phyloP scores from a whole-genome alignment of 306 rosid species.

The Mucuna pruriens region DNA sequence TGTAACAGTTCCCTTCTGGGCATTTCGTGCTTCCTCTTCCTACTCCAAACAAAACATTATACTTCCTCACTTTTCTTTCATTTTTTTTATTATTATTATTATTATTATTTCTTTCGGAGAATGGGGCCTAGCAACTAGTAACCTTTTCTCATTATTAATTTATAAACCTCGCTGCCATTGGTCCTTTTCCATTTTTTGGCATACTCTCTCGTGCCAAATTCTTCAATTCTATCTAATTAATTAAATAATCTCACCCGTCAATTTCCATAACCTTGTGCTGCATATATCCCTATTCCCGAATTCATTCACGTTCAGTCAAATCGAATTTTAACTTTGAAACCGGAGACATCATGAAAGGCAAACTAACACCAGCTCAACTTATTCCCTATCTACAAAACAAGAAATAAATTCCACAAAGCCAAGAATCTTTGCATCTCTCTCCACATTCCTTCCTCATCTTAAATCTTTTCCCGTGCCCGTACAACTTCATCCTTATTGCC shows the following conservation, averaged over 20 bases:
- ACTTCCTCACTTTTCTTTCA: background rate
- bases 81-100: background rate
- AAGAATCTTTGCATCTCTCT: conserved; percentile 49
- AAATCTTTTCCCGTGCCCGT: conserved; percentile 45
- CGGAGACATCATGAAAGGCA: conserved; percentile 20
- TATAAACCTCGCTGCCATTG: background rate
- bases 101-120: background rate
- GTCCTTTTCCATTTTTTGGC: background rate
- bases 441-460: conserved; percentile 47
- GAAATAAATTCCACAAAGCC: conserved; percentile 47
- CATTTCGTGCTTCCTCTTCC: conserved; percentile 39
- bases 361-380: conserved; percentile 40
- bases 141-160: background rate
- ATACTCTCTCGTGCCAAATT: background rate
- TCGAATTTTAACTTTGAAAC: conserved; percentile 19
- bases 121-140: background rate
- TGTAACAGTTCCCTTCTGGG: conserved; percentile 31
- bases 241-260: background rate
- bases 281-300: conserved; percentile 5
- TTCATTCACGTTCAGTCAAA: background rate
- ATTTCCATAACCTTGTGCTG: background rate
- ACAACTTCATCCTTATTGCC: conserved; percentile 43
- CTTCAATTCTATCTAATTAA: background rate
- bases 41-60: conserved; percentile 6
- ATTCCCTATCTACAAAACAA: conserved; percentile 51